Percentiles rank a stretch among this genome's conserved stretches.
These are phyloP conservation scores for Uronychia setigera DNA, from an alignment of 73 alveolate genomes.

Conservation along the genomic window DNA sequence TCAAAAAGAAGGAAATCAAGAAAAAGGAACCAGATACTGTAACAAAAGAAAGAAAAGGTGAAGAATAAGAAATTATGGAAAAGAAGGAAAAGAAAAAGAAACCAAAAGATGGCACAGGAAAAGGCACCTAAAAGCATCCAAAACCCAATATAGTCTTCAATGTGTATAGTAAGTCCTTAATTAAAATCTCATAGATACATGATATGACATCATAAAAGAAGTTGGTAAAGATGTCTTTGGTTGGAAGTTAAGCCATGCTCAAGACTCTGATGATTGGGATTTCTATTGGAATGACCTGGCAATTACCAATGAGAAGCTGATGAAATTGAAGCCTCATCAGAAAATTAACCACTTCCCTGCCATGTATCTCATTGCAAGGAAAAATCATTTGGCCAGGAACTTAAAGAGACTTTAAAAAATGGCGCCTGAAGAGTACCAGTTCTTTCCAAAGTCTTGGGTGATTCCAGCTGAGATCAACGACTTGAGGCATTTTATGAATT, in stretches of 20 bases:
- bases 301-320: conserved; percentile 48
- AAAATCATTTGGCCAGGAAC: conserved; percentile 78
- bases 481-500: conserved; percentile 38
- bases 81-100: too few relatives aligned
- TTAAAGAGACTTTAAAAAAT: conserved; percentile 65
- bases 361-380: conserved; percentile 80
- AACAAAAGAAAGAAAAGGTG: too few relatives aligned
- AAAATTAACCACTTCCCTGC: conserved; percentile 87
- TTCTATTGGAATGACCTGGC: conserved; percentile 59
- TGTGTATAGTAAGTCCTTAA: too few relatives aligned
- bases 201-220: conserved; percentile 50
- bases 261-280: conserved; percentile 63
- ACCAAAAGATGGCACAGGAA: too few relatives aligned
- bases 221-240: conserved; percentile 52
- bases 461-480: conserved; percentile 77
- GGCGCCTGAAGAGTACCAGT: conserved; percentile 70
- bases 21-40: too few relatives aligned
- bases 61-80: too few relatives aligned
- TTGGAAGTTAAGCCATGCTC: conserved; percentile 27
- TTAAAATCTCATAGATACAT: too few relatives aligned
- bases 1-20: too few relatives aligned
- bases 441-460: conserved; percentile 80
- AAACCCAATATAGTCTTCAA: too few relatives aligned
- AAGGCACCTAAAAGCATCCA: too few relatives aligned
- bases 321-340: conserved; percentile 59